These are phyloP conservation scores for Allium fistulosum DNA, from an alignment of 106 monocot species.

Conservation along the genomic window DNA sequence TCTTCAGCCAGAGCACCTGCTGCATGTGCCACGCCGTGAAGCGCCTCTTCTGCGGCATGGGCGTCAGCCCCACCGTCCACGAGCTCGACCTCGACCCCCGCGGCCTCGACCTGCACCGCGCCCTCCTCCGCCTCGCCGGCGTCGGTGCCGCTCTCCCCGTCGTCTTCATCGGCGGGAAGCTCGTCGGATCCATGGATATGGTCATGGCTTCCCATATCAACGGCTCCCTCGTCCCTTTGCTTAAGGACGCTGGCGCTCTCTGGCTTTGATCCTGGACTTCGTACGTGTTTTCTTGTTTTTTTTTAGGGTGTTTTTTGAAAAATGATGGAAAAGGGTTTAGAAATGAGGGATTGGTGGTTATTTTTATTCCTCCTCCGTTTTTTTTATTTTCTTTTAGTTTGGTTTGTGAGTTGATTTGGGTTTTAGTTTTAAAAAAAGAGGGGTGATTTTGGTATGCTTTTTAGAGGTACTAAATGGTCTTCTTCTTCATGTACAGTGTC, in stretches of 20 bases:
- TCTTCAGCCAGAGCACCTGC: constrained; percentile 87
- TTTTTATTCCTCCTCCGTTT: constrained; percentile 14
- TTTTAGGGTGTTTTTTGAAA: not conserved
- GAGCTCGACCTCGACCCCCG: constrained; percentile 80
- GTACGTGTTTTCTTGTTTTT: too few species aligned
- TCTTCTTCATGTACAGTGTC: too few species aligned
- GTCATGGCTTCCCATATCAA: constrained; percentile 95
- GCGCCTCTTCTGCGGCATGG: constrained; percentile 80
- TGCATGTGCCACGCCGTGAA: constrained; percentile 95
- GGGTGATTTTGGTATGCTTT: not conserved
- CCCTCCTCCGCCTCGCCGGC: constrained; percentile 45
- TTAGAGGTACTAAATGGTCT: too few species aligned
- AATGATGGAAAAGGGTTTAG: not conserved
- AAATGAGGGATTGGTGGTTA: constrained; percentile 8
- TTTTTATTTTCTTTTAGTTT: not conserved
- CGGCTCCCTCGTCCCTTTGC: constrained; percentile 77
- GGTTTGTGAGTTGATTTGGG: too few species aligned
- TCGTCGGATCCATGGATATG: constrained; percentile 73
- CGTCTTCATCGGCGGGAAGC: constrained; percentile 88
- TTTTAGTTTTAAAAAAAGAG: not conserved
- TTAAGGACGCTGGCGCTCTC: constrained; percentile 90
- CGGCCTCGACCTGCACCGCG: constrained; percentile 60
- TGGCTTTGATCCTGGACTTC: constrained; percentile 42
- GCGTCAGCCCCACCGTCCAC: constrained; percentile 71
- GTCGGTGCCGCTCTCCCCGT: constrained; percentile 26